These are phyloP conservation scores for Wickerhamomyces rabaulensis DNA, from an alignment of 805 yeast species.

Conservation along the genomic window DNA sequence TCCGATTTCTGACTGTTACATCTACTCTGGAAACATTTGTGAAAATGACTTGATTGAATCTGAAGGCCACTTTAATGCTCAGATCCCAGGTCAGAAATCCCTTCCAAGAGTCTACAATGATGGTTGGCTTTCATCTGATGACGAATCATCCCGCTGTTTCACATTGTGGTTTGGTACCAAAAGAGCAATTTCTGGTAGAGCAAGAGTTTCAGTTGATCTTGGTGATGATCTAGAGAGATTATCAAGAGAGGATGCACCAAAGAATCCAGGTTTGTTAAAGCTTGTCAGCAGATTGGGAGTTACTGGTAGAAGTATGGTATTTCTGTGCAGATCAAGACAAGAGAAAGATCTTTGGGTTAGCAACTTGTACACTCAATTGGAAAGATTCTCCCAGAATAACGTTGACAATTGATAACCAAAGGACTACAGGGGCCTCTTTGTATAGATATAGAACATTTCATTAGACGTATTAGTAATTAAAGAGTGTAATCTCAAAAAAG, in stretches of 20 bases:
- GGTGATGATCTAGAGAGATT: background rate
- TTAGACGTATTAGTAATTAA: background rate
- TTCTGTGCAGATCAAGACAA: constrained; percentile 75
- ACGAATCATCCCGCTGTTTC: constrained; percentile 69
- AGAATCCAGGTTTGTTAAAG: constrained; percentile 39
- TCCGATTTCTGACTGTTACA: constrained; percentile 62
- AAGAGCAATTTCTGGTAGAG: constrained; percentile 33
- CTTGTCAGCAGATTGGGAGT: constrained; percentile 54
- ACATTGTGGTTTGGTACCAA: constrained; percentile 80
- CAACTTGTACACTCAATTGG: constrained; percentile 29
- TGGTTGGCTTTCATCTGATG: constrained; percentile 82
- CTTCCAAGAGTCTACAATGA: constrained; percentile 73
- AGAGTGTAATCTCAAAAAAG: background rate
- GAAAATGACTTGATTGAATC: constrained; percentile 48
- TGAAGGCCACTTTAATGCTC: constrained; percentile 34
- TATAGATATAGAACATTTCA: background rate
- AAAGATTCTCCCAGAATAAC: constrained; percentile 23
- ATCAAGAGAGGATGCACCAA: constrained; percentile 2
- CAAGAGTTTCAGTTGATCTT: background rate
- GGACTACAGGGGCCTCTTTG: too few species aligned
- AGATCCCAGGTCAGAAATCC: constrained; percentile 47
- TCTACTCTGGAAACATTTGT: constrained; percentile 67
- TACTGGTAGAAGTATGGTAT: constrained; percentile 63
- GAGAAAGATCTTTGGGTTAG: constrained; percentile 83
- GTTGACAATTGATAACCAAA: constrained; percentile 3